Evolutionary conservation across 1,284 basidiomycete genomes (phyloP).

Genomic region (Stygiomarasmius scandens): DNA sequence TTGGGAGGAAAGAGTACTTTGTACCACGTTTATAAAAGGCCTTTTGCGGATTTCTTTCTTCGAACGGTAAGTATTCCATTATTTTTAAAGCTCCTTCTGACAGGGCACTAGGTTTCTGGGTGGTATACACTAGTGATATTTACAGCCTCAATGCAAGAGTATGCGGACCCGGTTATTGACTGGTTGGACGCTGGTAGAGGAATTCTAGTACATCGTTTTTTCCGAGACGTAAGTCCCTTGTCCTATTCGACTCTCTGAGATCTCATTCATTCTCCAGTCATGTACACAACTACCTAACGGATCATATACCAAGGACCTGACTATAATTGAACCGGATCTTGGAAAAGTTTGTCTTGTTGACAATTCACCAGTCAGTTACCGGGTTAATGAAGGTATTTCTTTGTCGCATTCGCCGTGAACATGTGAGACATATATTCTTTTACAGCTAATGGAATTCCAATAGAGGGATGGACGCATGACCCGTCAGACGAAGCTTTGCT

Average conservation of each 20-base stretch:
- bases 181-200: conserved; percentile 97
- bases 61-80: conserved; percentile 69
- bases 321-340: conserved; percentile 87
- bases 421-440: conserved; percentile 4
- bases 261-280: conserved; percentile 52
- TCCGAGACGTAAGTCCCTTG: conserved; percentile 82
- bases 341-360: conserved; percentile 92
- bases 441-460: conserved; percentile 94
- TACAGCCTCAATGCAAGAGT: conserved; percentile 98
- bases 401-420: neutral
- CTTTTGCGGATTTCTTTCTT: conserved; percentile 95
- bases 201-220: conserved; percentile 86
- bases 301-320: conserved; percentile 92
- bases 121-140: conserved; percentile 99
- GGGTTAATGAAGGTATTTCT: conserved; percentile 86
- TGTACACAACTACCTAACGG: conserved; percentile 92
- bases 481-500: conserved; percentile 95
- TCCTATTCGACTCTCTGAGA: conserved; percentile 2
- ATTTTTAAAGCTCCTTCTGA: conserved; percentile 12
- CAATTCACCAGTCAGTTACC: conserved; percentile 95
- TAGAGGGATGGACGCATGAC: conserved; percentile 99
- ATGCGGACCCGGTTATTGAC: conserved; percentile 99
- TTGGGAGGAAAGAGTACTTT: conserved; percentile 87
- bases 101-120: conserved; percentile 74
- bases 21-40: conserved; percentile 99